phyloP scores from a whole-genome alignment of 2,329 filamentous ascomycete genomes.

The Spiromastix sp. region DNA sequence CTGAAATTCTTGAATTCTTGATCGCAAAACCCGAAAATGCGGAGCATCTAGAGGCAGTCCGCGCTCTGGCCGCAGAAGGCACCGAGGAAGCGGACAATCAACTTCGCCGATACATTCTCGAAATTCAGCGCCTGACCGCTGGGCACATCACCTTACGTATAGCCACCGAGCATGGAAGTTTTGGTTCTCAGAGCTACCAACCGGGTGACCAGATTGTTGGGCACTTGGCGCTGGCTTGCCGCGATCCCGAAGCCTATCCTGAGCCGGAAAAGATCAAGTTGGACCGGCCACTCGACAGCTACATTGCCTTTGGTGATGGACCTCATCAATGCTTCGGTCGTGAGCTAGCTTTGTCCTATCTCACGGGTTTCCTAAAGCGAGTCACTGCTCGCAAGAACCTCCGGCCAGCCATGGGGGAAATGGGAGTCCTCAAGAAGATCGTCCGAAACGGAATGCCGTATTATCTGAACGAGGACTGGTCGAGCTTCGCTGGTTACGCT shows the following conservation, averaged over 20 bases:
- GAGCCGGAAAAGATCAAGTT: slow-evolving; percentile 33
- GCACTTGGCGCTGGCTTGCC: slow-evolving; percentile 8
- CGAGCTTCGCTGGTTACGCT: slow-evolving; percentile 33
- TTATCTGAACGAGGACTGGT: slow-evolving; percentile 41
- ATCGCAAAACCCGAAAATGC: slow-evolving; percentile 27
- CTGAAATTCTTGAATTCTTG: slow-evolving; percentile 35
- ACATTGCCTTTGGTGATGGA: slow-evolving; percentile 36
- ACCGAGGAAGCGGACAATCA: slow-evolving; percentile 19
- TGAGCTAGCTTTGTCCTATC: slow-evolving; percentile 31
- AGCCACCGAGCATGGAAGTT: slow-evolving; percentile 21
- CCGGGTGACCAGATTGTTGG: slow-evolving; percentile 32
- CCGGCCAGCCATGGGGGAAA: slow-evolving; percentile 34
- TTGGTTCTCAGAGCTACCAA: slow-evolving; percentile 31
- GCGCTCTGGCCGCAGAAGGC: slow-evolving; percentile 23
- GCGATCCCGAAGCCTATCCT: slow-evolving; percentile 26
- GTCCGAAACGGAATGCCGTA: slow-evolving; percentile 23
- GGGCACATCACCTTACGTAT: slow-evolving; percentile 30
- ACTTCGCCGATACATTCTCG: slow-evolving; percentile 13
- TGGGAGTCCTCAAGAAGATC: slow-evolving; percentile 38
- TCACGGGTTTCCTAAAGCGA: slow-evolving; percentile 33
- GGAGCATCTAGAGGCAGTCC: slow-evolving; percentile 34
- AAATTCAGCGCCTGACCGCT: slow-evolving; percentile 13
- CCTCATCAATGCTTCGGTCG: slow-evolving; percentile 37
- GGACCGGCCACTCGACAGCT: slow-evolving; percentile 27
- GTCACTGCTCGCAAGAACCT: slow-evolving; percentile 34